Conservation (phyloP, 176 grass and related monocot species). For the Metroxylon sagu region DNA sequence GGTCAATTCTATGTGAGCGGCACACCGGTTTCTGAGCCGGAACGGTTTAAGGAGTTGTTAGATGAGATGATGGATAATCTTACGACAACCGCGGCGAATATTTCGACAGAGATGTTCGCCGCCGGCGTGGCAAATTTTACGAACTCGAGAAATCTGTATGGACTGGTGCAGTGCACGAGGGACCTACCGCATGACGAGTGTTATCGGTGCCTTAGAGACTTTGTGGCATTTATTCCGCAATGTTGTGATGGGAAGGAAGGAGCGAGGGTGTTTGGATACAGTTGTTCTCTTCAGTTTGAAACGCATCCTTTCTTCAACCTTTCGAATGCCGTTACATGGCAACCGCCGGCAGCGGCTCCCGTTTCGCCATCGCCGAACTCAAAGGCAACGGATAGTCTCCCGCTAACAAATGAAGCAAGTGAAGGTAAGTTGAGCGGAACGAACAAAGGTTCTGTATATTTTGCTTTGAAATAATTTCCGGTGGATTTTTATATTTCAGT, state of each 20-base stretch:
- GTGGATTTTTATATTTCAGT: too few relatives aligned
- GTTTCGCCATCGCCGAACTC: neutral
- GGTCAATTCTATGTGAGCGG: neutral
- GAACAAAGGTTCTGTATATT: too few relatives aligned
- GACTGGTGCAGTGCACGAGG: constrained; percentile 13
- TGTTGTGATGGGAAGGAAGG: neutral
- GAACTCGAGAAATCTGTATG: constrained; percentile 18
- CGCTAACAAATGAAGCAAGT: too few relatives aligned
- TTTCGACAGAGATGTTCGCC: constrained; percentile 1
- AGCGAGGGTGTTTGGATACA: neutral
- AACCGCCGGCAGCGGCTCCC: neutral
- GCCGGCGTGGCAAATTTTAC: constrained; percentile 24
- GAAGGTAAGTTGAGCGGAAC: too few relatives aligned
- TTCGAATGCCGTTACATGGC: neutral
- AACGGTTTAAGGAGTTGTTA: too few relatives aligned
- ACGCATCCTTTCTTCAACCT: constrained; percentile 2
- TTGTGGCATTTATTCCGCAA: neutral
- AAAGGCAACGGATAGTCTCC: too few relatives aligned
- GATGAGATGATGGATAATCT: too few relatives aligned
- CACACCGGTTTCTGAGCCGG: neutral
- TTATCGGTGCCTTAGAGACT: neutral
- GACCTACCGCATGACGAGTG: neutral
- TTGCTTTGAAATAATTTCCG: too few relatives aligned
- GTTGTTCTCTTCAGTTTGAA: constrained; percentile 2
- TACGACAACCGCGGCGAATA: too few relatives aligned